Conservation (phyloP, 768 basidiomycete genomes). For the Galerina marginata region DNA sequence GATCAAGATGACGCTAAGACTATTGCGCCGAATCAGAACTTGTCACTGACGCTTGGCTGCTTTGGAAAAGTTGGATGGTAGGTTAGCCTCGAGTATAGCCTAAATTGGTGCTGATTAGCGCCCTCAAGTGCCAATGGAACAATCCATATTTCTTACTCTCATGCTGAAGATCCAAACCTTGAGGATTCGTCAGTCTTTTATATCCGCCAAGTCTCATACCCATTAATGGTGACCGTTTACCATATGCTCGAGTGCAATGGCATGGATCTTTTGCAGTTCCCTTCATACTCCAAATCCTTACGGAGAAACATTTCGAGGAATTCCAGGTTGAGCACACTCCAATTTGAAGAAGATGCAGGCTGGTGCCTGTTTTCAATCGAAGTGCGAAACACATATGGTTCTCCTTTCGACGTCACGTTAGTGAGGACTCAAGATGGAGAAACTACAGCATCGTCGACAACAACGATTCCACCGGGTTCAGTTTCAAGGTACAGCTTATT, state of each 20-base stretch:
- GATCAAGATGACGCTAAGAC: slow-evolving; percentile 49
- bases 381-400: slow-evolving; percentile 89
- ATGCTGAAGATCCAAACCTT: slow-evolving; percentile 53
- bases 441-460: slow-evolving; percentile 46
- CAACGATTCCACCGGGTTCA: slow-evolving; percentile 85
- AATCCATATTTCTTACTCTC: slow-evolving; percentile 85
- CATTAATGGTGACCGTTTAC: slow-evolving; percentile 92
- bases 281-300: slow-evolving; percentile 37
- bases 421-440: slow-evolving; percentile 69
- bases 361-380: slow-evolving; percentile 92
- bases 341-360: slow-evolving; percentile 55
- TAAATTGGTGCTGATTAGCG: background rate
- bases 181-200: slow-evolving; percentile 65
- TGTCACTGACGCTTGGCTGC: slow-evolving; percentile 72
- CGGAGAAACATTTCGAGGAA: slow-evolving; percentile 25
- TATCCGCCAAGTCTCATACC: slow-evolving; percentile 86
- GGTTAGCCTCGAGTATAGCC: slow-evolving; percentile 32
- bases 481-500: slow-evolving; percentile 68
- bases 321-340: slow-evolving; percentile 34
- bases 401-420: slow-evolving; percentile 90
- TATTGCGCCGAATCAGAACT: slow-evolving; percentile 74
- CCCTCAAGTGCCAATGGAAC: slow-evolving; percentile 72
- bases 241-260: slow-evolving; percentile 89
- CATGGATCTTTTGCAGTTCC: slow-evolving; percentile 82
- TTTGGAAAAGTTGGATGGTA: slow-evolving; percentile 94